Evolutionary conservation across 1,139 yeast species (phyloP).

Genomic region (Spathaspora jeffriesii): DNA sequence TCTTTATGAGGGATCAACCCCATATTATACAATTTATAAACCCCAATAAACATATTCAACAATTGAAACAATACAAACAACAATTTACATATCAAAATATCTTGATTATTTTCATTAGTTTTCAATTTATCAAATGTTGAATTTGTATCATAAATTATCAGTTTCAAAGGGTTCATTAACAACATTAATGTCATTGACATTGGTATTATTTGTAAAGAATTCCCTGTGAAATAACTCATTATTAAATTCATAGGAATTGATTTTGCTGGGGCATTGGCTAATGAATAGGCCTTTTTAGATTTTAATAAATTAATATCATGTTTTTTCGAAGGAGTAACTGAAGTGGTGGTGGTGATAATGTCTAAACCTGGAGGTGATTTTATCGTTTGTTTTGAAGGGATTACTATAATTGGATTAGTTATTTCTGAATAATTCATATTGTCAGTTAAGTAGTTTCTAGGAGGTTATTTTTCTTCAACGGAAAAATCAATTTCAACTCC

Average conservation of each 20-base stretch:
- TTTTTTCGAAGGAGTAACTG: constrained; percentile 8
- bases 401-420: constrained; percentile 14
- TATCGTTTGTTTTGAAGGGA: constrained; percentile 9
- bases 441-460: not conserved
- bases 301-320: constrained; percentile 38
- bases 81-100: constrained; percentile 39
- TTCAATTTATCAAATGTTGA: constrained; percentile 38
- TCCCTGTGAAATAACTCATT: constrained; percentile 95
- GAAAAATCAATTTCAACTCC: not conserved
- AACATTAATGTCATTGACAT: constrained; percentile 89
- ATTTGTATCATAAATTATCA: constrained; percentile 60
- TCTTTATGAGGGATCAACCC: constrained; percentile 86
- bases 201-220: constrained; percentile 85
- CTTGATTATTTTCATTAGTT: constrained; percentile 36
- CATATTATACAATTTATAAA: constrained; percentile 85
- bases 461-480: not conserved
- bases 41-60: constrained; percentile 69
- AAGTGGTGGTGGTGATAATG: constrained; percentile 4
- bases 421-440: constrained; percentile 16
- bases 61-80: constrained; percentile 59
- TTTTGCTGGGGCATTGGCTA: constrained; percentile 84
- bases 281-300: constrained; percentile 79
- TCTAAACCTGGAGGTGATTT: constrained; percentile 23
- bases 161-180: constrained; percentile 74
- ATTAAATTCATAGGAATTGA: constrained; percentile 83